Percentiles rank a stretch among this genome's conserved stretches.
Conservation (phyloP, 2,329 filamentous ascomycete genomes). For the Cyanodermella asteris region DNA sequence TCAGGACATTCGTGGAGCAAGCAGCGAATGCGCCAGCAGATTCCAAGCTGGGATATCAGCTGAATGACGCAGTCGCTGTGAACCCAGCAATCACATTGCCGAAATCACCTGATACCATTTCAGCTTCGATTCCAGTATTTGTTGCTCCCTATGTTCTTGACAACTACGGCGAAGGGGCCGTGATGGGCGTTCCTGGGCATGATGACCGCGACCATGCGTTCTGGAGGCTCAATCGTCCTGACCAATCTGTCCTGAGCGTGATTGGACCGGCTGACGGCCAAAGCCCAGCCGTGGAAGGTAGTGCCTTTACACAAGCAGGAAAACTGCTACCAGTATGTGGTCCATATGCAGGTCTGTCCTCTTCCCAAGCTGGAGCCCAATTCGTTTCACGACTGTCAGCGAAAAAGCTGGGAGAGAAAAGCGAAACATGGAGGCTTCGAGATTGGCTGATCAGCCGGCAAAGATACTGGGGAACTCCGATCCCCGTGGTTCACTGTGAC, state of each 20-base stretch:
- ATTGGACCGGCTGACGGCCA: constrained; percentile 22
- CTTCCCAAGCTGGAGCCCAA: constrained; percentile 36
- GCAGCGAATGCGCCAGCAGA: constrained; percentile 31
- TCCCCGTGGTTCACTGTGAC: constrained; percentile 65
- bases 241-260: constrained; percentile 40
- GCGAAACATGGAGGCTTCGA: constrained; percentile 56
- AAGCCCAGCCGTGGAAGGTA: constrained; percentile 9
- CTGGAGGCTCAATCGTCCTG: constrained; percentile 47
- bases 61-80: constrained; percentile 38
- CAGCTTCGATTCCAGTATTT: constrained; percentile 47
- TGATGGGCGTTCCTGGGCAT: constrained; percentile 83
- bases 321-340: constrained; percentile 45
- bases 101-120: constrained; percentile 26
- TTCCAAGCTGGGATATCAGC: constrained; percentile 41
- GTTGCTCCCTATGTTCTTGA: constrained; percentile 69
- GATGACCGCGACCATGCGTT: constrained; percentile 60
- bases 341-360: constrained; percentile 39
- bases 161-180: constrained; percentile 67
- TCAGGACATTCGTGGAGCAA: constrained; percentile 45
- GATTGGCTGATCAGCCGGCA: constrained; percentile 90
- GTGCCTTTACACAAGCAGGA: constrained; percentile 42
- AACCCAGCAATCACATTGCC: constrained; percentile 43
- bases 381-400: constrained; percentile 33
- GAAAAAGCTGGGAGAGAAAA: constrained; percentile 35
- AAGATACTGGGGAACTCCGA: constrained; percentile 77